A percentile compares a stretch with the other conserved stretches of the same genome.
These are phyloP conservation scores for Ustilago lituana DNA, from an alignment of 1,284 basidiomycete genomes.

Conservation along the genomic window DNA sequence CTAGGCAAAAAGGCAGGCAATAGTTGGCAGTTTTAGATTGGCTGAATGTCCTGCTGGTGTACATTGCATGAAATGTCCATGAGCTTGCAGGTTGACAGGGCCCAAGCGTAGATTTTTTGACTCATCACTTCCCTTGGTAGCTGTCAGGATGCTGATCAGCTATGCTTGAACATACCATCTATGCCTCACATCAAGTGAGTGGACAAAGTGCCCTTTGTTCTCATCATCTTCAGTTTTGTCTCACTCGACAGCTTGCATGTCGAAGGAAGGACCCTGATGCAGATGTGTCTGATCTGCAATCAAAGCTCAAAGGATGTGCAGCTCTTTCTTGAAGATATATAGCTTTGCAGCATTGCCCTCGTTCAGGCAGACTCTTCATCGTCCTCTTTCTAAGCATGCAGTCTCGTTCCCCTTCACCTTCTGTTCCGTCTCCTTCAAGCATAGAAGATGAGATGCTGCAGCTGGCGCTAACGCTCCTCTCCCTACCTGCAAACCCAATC, in stretches of 20 bases:
- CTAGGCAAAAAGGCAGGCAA: no score
- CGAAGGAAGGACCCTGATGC: no score
- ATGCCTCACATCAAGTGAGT: no score
- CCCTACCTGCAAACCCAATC: neutral
- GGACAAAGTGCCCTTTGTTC: slow-evolving; percentile 1
- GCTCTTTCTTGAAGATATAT: no score
- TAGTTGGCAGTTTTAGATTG: no score
- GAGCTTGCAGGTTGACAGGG: neutral
- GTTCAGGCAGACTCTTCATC: no score
- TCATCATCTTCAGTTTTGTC: no score
- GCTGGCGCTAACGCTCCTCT: slow-evolving; percentile 14
- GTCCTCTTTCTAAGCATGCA: neutral
- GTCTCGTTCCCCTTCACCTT: neutral
- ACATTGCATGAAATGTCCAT: neutral
- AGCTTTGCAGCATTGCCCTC: no score
- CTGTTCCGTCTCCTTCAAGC: neutral
- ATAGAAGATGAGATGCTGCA: slow-evolving; percentile 1
- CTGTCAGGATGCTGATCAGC: slow-evolving; percentile 5
- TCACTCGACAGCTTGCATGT: no score
- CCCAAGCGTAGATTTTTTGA: slow-evolving; percentile 3
- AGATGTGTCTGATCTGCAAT: no score
- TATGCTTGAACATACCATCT: neutral
- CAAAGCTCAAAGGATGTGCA: no score
- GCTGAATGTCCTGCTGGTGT: neutral
- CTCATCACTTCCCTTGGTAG: neutral